Base-by-base conservation (phyloP, 1,284 basidiomycete genomes). In the Schizophyllum amplum region DNA sequence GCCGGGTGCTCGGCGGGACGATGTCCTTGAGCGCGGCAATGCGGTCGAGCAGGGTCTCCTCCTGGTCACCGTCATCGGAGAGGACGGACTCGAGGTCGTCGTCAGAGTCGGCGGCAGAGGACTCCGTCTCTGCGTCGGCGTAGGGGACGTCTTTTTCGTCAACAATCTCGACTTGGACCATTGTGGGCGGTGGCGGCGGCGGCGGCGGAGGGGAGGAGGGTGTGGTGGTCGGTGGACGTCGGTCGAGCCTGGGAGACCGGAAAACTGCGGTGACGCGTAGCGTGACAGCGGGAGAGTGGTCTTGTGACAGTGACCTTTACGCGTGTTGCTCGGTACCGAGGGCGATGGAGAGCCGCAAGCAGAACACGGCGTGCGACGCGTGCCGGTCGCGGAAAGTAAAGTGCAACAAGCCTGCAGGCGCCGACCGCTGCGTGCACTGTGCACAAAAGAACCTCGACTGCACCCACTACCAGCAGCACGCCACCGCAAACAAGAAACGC, bases 21-120 rank as follows among this genome's bases (percentile, higher is more conserved):
- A 99, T 98, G 79, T 99, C 96, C 64, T 90, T 88, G 68, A 99
- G 86, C 22, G 96, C 96, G 58, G 83, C 80, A 67, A 99, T 66
- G 59, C 96, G 91, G 74, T 98, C 93, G 66, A 85, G 80, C 64
- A 98, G 64, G n/a, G 94, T 83, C 75, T 99, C 96, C 63, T 88
- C 82, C 13, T 20, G 33, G 54, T 70, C 74, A 60, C 84, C n/a
- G n/a, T n/a, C 67, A 42, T 88, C 85, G 7, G 87, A 88, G 48
- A 82, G 80, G 58, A 88, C 71, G 59, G 88, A 90, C n/a, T 84
- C 84, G 60, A 92, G 78, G 20, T 88, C 91, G 59, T 78, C 79
- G 21, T 84, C 77, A 15, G 87, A 90, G 56, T 77, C 79, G 0
- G 84, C 81, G 64, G 81, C 78, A 4, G 86, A 88, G 1, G 84